Evolutionary conservation across 1,139 yeast species (phyloP).

Genomic region (Pichia sp.): DNA sequence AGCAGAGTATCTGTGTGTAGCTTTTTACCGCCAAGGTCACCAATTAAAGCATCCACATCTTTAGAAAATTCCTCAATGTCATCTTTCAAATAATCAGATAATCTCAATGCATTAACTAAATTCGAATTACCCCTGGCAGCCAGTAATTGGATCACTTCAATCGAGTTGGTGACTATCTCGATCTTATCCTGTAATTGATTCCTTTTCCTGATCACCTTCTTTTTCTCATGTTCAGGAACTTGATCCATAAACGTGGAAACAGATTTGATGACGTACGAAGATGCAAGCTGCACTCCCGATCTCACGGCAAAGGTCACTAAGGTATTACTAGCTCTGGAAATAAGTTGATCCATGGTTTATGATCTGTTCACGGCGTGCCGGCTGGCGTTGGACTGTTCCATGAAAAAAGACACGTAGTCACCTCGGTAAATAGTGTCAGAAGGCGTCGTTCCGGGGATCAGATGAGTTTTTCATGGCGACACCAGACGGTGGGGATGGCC

Average conservation of each 20-base stretch:
- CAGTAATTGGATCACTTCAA: constrained; percentile 59
- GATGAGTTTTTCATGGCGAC: no score
- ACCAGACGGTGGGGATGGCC: no score
- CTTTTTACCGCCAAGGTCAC: constrained; percentile 9
- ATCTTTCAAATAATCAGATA: constrained; percentile 47
- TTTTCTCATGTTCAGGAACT: constrained; percentile 51
- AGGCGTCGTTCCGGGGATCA: no score
- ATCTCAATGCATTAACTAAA: constrained; percentile 46
- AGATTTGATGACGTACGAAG: constrained; percentile 66
- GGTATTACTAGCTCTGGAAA: constrained; percentile 54
- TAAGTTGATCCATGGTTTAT: constrained; percentile 20
- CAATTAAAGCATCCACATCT: constrained; percentile 28
- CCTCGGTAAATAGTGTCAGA: no score
- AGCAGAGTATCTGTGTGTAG: constrained; percentile 30
- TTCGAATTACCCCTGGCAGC: constrained; percentile 69
- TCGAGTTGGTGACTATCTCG: constrained; percentile 57
- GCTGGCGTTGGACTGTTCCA: no score
- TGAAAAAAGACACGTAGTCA: no score
- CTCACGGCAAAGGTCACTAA: constrained; percentile 75
- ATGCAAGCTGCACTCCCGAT: constrained; percentile 70
- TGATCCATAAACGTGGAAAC: constrained; percentile 50
- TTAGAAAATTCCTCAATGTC: constrained; percentile 57
- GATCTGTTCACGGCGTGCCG: background rate
- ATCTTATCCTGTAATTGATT: constrained; percentile 51
- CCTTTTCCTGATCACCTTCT: constrained; percentile 34